Evolutionary conservation across 2,329 filamentous ascomycete species (phyloP).

Genomic region (Arachnopeziza araneosa): DNA sequence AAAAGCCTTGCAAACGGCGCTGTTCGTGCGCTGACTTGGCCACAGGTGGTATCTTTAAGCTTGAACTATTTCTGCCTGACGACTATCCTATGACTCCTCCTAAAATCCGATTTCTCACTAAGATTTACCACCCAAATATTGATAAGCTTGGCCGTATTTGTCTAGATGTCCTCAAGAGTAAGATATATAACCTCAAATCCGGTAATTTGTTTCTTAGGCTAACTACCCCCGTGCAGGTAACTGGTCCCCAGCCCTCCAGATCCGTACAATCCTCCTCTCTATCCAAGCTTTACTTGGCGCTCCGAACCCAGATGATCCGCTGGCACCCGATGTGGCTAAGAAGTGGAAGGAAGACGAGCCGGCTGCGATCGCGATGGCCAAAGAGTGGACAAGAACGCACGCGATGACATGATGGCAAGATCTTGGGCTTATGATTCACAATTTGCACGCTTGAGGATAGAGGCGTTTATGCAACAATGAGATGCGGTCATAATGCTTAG

Average conservation of each 20-base stretch:
- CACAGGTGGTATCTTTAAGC: conserved; percentile 74
- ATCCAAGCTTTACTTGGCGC: conserved; percentile 95
- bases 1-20: not conserved
- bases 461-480: not conserved
- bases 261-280: conserved; percentile 95
- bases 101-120: conserved; percentile 96
- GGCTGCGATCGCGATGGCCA: conserved; percentile 85
- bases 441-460: not conserved
- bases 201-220: conserved; percentile 4
- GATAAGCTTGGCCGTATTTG: conserved; percentile 97
- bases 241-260: conserved; percentile 97
- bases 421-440: not conserved
- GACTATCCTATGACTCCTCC: conserved; percentile 99
- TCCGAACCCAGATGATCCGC: conserved; percentile 96
- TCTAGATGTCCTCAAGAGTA: conserved; percentile 94
- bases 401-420: conserved; percentile 25
- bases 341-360: conserved; percentile 96
- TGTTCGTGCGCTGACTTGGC: not conserved
- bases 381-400: conserved; percentile 70
- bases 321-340: conserved; percentile 95
- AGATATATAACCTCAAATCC: conserved; percentile 23
- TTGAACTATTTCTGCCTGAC: conserved; percentile 95
- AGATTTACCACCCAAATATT: conserved; percentile 99
- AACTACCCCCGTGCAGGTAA: conserved; percentile 61
- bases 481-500: not conserved